Conservation (phyloP, 2,329 filamentous ascomycete species). For the Aspergillus costaricaensis region DNA sequence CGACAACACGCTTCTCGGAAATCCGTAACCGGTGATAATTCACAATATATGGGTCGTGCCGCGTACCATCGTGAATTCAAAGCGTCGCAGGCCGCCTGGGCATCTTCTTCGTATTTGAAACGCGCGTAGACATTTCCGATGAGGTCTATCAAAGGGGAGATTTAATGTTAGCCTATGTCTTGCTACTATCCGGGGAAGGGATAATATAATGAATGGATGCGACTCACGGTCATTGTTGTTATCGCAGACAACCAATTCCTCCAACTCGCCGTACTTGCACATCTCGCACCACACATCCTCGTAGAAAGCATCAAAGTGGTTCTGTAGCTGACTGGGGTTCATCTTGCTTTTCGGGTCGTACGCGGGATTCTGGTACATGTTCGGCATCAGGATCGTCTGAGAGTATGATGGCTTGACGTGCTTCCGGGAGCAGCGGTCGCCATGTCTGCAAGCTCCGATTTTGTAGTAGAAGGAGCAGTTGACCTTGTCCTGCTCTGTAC, state of each 20-base stretch:
- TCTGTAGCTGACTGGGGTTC: constrained; percentile 93
- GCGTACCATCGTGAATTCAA: constrained; percentile 97
- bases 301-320: constrained; percentile 99
- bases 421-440: constrained; percentile 96
- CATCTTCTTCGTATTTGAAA: constrained; percentile 99
- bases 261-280: constrained; percentile 96
- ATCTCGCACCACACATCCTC: constrained; percentile 99
- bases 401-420: constrained; percentile 99
- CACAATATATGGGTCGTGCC: constrained; percentile 95
- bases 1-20: constrained; percentile 97
- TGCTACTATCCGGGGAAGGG: not conserved
- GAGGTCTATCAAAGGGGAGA: constrained; percentile 60
- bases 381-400: constrained; percentile 96
- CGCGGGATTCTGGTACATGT: constrained; percentile 98
- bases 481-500: constrained; percentile 99
- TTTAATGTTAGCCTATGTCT: constrained; percentile 16
- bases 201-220: not conserved
- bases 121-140: constrained; percentile 99
- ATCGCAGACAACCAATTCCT: constrained; percentile 97
- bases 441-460: constrained; percentile 97
- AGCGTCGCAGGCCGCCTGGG: constrained; percentile 89
- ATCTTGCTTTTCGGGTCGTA: constrained; percentile 97
- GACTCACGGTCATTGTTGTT: constrained; percentile 94
- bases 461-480: constrained; percentile 99
- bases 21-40: constrained; percentile 93